Evolutionary conservation across 805 yeast species (phyloP).

Genomic region (Saccharomycopsis javanensis): DNA sequence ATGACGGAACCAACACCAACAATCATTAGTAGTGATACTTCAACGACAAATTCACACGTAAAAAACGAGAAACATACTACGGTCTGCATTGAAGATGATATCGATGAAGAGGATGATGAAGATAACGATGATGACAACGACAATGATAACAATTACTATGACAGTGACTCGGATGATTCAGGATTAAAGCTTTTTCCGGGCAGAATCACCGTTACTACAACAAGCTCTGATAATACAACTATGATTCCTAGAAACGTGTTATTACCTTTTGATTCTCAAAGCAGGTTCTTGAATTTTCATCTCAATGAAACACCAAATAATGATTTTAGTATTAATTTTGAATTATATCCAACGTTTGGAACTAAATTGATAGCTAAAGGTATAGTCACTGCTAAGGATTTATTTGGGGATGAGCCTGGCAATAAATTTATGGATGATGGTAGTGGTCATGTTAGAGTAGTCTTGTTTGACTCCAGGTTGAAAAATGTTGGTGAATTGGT

Average conservation of each 20-base stretch:
- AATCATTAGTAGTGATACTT: not conserved
- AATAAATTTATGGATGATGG: conserved; percentile 29
- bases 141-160: not conserved
- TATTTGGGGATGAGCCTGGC: conserved; percentile 23
- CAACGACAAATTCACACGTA: not conserved
- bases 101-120: conserved; percentile 23
- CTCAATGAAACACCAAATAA: conserved; percentile 38
- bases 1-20: not conserved
- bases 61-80: not conserved
- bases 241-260: conserved; percentile 81
- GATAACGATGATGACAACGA: not conserved
- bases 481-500: conserved; percentile 73
- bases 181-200: conserved; percentile 46
- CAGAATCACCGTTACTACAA: conserved; percentile 72
- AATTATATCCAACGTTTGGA: conserved; percentile 90
- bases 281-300: conserved; percentile 67
- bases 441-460: conserved; percentile 40
- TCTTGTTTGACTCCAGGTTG: conserved; percentile 73
- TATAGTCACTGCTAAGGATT: not conserved
- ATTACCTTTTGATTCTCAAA: conserved; percentile 64
- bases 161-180: not conserved
- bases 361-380: conserved; percentile 78
- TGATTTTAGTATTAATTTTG: conserved; percentile 71
- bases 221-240: conserved; percentile 41
- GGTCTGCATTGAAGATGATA: not conserved